These are phyloP conservation scores for Komagataella pseudopastoris DNA, from an alignment of 805 yeast genomes.

Conservation along the genomic window DNA sequence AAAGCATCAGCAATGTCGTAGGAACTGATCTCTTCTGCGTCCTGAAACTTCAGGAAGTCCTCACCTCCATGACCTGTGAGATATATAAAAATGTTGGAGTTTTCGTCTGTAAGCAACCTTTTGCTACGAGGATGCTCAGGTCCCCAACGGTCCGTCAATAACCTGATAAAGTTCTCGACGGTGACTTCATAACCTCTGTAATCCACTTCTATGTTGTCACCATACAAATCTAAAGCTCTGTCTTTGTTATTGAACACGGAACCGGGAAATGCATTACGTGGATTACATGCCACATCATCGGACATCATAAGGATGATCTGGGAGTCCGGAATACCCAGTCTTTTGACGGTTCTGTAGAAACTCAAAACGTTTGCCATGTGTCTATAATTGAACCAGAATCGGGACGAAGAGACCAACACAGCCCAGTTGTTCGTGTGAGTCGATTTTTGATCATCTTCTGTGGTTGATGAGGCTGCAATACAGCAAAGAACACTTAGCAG, in stretches of 20 bases:
- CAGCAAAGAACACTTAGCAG: neutral
- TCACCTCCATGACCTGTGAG: slow-evolving; percentile 99
- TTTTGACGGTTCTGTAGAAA: slow-evolving; percentile 88
- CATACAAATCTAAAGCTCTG: slow-evolving; percentile 84
- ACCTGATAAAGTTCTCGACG: slow-evolving; percentile 87
- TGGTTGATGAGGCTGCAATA: neutral
- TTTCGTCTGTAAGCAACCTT: slow-evolving; percentile 81
- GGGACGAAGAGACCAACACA: slow-evolving; percentile 85
- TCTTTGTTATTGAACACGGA: slow-evolving; percentile 90
- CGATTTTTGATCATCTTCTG: slow-evolving; percentile 8
- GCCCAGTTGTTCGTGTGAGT: slow-evolving; percentile 67
- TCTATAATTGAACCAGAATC: slow-evolving; percentile 97
- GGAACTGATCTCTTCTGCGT: slow-evolving; percentile 93
- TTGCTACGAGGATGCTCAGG: slow-evolving; percentile 89
- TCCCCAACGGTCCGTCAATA: slow-evolving; percentile 92
- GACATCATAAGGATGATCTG: slow-evolving; percentile 93
- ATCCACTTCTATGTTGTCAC: slow-evolving; percentile 91
- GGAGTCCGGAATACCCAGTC: slow-evolving; percentile 95
- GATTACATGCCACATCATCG: slow-evolving; percentile 95
- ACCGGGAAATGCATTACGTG: slow-evolving; percentile 92
- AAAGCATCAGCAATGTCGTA: slow-evolving; percentile 96
- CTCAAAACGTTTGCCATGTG: slow-evolving; percentile 95
- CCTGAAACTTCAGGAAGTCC: slow-evolving; percentile 94
- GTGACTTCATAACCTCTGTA: slow-evolving; percentile 97
- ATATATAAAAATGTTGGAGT: slow-evolving; percentile 86